These are phyloP conservation scores for Cylindrotheca closterium DNA, from an alignment of 108 stramenopile genomes.

Conservation along the genomic window DNA sequence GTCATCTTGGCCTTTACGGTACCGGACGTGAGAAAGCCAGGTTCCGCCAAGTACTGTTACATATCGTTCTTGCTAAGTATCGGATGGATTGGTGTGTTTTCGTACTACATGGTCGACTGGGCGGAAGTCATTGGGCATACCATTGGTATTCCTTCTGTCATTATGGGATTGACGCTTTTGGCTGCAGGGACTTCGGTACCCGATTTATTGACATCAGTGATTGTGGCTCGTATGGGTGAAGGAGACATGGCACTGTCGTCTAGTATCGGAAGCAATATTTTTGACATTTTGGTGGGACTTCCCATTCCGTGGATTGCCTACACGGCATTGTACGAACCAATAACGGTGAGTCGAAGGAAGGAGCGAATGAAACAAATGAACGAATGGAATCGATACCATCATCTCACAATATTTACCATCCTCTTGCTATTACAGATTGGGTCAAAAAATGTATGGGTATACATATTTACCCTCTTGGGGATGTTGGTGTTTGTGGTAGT, in stretches of 20 bases:
- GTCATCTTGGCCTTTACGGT: slow-evolving; percentile 63
- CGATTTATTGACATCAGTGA: slow-evolving; percentile 76
- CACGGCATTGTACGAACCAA: slow-evolving; percentile 16
- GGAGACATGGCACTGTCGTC: slow-evolving; percentile 90
- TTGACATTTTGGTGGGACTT: slow-evolving; percentile 83
- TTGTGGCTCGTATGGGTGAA: slow-evolving; percentile 82
- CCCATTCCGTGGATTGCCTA: slow-evolving; percentile 78
- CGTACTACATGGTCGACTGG: slow-evolving; percentile 86
- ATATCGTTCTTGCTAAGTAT: slow-evolving; percentile 75
- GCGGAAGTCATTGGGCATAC: slow-evolving; percentile 82
- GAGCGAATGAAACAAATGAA: too few relatives aligned
- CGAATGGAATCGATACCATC: too few relatives aligned
- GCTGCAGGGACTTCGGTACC: slow-evolving; percentile 88
- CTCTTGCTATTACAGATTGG: slow-evolving; percentile 26
- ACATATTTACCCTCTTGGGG: slow-evolving; percentile 63
- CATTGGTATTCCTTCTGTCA: slow-evolving; percentile 63
- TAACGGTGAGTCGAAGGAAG: slow-evolving; percentile 10
- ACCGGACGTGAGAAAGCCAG: slow-evolving; percentile 74
- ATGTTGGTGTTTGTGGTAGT: slow-evolving; percentile 72
- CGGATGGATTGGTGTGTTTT: slow-evolving; percentile 82
- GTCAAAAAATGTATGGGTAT: slow-evolving; percentile 51
- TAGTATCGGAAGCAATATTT: slow-evolving; percentile 83
- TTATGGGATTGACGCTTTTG: slow-evolving; percentile 84
- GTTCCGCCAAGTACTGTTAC: slow-evolving; percentile 71
- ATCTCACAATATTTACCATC: too few relatives aligned